These are phyloP conservation scores for Megacollybia platyphylla DNA, from an alignment of 1,284 basidiomycete genomes.

Conservation along the genomic window DNA sequence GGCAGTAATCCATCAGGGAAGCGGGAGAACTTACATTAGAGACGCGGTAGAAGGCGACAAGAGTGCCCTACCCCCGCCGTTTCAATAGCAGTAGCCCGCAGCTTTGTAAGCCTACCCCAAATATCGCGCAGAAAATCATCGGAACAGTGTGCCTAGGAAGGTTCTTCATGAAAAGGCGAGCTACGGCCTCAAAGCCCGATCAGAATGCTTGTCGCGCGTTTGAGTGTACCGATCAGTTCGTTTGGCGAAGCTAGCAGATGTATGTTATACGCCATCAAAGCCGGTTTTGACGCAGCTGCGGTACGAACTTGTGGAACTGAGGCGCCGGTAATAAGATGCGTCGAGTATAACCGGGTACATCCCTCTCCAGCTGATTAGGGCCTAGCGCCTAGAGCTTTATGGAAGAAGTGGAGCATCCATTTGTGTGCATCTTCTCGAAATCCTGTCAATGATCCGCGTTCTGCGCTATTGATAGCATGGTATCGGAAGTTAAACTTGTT, in stretches of 20 bases:
- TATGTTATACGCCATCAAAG: slow-evolving; percentile 39
- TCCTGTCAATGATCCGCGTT: slow-evolving; percentile 12
- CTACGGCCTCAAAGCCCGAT: slow-evolving; percentile 17
- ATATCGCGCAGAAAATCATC: slow-evolving; percentile 14
- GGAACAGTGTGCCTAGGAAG: no score
- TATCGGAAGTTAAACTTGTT: slow-evolving; percentile 14
- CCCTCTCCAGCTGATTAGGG: slow-evolving; percentile 5
- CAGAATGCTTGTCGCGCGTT: slow-evolving; percentile 18
- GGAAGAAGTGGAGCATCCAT: slow-evolving; percentile 23
- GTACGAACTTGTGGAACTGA: slow-evolving; percentile 17
- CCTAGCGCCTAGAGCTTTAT: slow-evolving; percentile 36
- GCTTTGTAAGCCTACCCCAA: slow-evolving; percentile 15
- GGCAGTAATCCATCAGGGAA: neutral
- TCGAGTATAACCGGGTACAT: slow-evolving; percentile 13
- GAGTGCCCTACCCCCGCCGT: slow-evolving; percentile 14
- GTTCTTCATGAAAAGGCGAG: no score
- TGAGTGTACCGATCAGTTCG: slow-evolving; percentile 34
- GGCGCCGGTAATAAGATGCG: slow-evolving; percentile 18
- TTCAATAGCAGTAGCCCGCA: slow-evolving; percentile 15
- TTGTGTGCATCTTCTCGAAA: slow-evolving; percentile 21
- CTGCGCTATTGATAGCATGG: neutral
- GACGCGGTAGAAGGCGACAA: slow-evolving; percentile 29
- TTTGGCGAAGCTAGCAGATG: slow-evolving; percentile 8
- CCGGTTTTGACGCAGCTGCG: slow-evolving; percentile 27
- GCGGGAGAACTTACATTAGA: slow-evolving; percentile 16